These are phyloP conservation scores for Dendrocalamus latiflorus DNA, from an alignment of 202 grass and related monocot genomes.

Conservation along the genomic window DNA sequence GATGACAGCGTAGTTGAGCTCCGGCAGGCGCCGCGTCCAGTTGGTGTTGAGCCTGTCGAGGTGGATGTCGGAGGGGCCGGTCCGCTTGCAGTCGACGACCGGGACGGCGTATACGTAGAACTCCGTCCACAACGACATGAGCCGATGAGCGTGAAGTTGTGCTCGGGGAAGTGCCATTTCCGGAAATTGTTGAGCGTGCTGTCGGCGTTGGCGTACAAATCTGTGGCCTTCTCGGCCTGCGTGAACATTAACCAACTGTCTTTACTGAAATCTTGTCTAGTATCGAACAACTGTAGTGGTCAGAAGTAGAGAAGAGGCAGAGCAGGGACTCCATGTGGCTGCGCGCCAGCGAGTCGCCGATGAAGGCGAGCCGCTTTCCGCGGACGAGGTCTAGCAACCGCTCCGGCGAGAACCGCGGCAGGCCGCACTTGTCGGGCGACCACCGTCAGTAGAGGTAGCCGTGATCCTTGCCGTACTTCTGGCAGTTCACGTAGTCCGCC, in stretches of 20 bases:
- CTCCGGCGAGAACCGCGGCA: slow-evolving; percentile 46
- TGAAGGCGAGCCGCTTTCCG: slow-evolving; percentile 64
- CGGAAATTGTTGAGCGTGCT: slow-evolving; percentile 41
- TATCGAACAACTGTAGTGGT: background rate
- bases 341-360: slow-evolving; percentile 77
- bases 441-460: slow-evolving; percentile 66
- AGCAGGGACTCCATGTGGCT: slow-evolving; percentile 77
- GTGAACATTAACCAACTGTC: background rate
- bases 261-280: background rate
- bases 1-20: slow-evolving; percentile 58
- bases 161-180: slow-evolving; percentile 62
- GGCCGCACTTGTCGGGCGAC: slow-evolving; percentile 54
- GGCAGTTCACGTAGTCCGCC: slow-evolving; percentile 63
- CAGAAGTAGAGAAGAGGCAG: slow-evolving; percentile 45
- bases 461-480: slow-evolving; percentile 57
- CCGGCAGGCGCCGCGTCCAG: slow-evolving; percentile 54
- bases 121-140: slow-evolving; percentile 77
- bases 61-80: slow-evolving; percentile 49
- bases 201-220: slow-evolving; percentile 35
- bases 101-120: slow-evolving; percentile 53
- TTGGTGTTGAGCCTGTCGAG: too few species aligned
- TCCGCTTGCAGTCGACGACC: slow-evolving; percentile 37
- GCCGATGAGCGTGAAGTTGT: slow-evolving; percentile 86
- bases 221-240: too few species aligned
- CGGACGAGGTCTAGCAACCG: slow-evolving; percentile 49